Evolutionary conservation across 768 basidiomycete genomes (phyloP).

Genomic region (Suillus weaverae): DNA sequence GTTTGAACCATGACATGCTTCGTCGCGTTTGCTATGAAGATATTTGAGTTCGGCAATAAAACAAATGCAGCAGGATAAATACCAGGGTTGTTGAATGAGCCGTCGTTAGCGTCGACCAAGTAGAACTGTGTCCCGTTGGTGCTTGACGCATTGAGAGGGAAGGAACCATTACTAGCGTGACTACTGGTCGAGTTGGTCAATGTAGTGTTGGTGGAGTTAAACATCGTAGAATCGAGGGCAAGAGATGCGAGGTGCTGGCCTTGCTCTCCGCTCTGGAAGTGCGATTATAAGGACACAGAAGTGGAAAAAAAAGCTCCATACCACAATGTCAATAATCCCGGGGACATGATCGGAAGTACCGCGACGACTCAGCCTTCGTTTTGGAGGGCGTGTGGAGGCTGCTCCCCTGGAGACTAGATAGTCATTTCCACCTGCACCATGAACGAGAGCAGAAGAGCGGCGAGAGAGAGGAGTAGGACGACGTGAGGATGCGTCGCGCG

Average conservation of each 20-base stretch:
- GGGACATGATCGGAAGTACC: slow-evolving; percentile 28
- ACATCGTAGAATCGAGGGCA: slow-evolving; percentile 17
- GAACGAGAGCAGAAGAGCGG: slow-evolving; percentile 25
- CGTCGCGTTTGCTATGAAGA: slow-evolving; percentile 14
- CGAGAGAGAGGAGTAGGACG: slow-evolving; percentile 10
- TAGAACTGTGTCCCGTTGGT: slow-evolving; percentile 45
- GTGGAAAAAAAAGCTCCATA: slow-evolving; percentile 21
- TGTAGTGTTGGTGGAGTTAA: slow-evolving; percentile 1
- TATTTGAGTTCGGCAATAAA: slow-evolving; percentile 5
- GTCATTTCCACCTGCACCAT: slow-evolving; percentile 26
- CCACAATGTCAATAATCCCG: slow-evolving; percentile 53
- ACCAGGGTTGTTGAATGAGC: slow-evolving; percentile 13
- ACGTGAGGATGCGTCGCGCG: not conserved
- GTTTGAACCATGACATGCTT: slow-evolving; percentile 45
- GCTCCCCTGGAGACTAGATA: slow-evolving; percentile 26
- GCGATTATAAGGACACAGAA: not conserved
- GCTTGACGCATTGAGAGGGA: slow-evolving; percentile 50
- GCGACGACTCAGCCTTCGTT: slow-evolving; percentile 4
- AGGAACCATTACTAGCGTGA: slow-evolving; percentile 28
- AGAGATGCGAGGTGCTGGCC: slow-evolving; percentile 24
- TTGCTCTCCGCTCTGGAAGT: not conserved
- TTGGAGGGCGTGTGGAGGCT: not conserved
- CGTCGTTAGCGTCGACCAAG: slow-evolving; percentile 31
- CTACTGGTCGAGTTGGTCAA: slow-evolving; percentile 30
- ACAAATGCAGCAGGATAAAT: slow-evolving; percentile 5